Evolutionary conservation across 768 basidiomycete species (phyloP).

Genomic region (Macrolepiota fuliginosa): DNA sequence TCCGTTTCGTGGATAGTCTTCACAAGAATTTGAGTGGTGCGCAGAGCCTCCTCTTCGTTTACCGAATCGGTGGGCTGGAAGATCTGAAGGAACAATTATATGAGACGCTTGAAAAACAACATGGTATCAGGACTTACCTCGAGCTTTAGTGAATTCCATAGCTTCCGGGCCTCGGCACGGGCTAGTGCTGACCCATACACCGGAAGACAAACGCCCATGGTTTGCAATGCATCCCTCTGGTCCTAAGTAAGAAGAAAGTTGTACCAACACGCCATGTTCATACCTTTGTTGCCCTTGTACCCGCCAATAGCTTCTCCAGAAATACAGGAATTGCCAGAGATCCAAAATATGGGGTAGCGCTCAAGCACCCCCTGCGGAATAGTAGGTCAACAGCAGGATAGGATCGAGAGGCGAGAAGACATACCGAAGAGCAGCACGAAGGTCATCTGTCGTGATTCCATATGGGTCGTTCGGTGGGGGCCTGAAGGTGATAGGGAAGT

Average conservation of each 20-base stretch:
- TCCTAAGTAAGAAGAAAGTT: neutral
- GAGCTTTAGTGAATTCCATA: slow-evolving; percentile 91
- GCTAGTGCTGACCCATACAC: slow-evolving; percentile 73
- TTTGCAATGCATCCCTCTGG: slow-evolving; percentile 83
- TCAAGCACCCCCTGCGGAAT: slow-evolving; percentile 58
- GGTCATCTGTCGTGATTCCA: slow-evolving; percentile 85
- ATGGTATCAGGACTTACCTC: slow-evolving; percentile 67
- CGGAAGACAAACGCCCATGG: slow-evolving; percentile 75
- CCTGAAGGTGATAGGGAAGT: slow-evolving; percentile 96
- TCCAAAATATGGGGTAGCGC: slow-evolving; percentile 80
- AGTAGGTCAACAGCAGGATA: slow-evolving; percentile 1
- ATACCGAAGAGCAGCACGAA: slow-evolving; percentile 70
- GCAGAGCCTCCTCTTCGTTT: slow-evolving; percentile 74
- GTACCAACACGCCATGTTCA: neutral
- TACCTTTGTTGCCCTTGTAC: slow-evolving; percentile 83
- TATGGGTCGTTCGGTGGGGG: slow-evolving; percentile 94
- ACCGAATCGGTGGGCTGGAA: slow-evolving; percentile 85
- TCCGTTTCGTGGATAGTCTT: slow-evolving; percentile 63
- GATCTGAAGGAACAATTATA: slow-evolving; percentile 49
- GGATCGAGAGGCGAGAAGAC: slow-evolving; percentile 1
- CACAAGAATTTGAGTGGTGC: slow-evolving; percentile 70
- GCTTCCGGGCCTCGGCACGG: slow-evolving; percentile 59
- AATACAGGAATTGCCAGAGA: slow-evolving; percentile 83
- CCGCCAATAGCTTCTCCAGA: slow-evolving; percentile 86
- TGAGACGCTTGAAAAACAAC: neutral